These are phyloP conservation scores for Colletotrichum trifolii DNA, from an alignment of 2,329 filamentous ascomycete genomes.

Conservation along the genomic window DNA sequence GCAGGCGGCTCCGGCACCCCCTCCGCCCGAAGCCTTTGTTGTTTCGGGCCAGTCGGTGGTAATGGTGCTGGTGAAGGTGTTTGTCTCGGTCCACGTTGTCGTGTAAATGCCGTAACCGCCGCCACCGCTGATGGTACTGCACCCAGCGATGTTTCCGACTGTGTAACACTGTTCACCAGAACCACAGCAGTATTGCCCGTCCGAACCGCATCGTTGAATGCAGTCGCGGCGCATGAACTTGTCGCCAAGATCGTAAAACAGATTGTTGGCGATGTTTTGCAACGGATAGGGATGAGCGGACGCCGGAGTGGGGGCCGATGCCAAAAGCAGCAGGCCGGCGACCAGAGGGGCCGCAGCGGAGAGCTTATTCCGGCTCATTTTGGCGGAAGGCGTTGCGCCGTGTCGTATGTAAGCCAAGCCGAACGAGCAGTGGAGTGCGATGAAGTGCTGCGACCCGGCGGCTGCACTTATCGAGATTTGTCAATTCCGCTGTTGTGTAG, in stretches of 20 bases:
- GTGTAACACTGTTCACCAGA: constrained; percentile 63
- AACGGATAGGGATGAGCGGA: constrained; percentile 60
- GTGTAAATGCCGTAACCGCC: constrained; percentile 54
- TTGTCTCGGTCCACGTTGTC: constrained; percentile 71
- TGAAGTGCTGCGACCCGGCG: constrained; percentile 5
- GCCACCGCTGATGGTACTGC: constrained; percentile 50
- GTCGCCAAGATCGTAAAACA: constrained; percentile 59
- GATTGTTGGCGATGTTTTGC: constrained; percentile 50
- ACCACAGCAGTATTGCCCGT: constrained; percentile 67
- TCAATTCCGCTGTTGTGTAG: constrained; percentile 1
- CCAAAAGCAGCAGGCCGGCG: constrained; percentile 51
- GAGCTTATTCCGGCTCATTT: constrained; percentile 27
- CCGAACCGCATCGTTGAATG: constrained; percentile 63
- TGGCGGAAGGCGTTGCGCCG: constrained; percentile 38
- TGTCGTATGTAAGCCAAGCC: constrained; percentile 32
- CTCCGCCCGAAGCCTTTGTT: constrained; percentile 48
- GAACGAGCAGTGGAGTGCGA: constrained; percentile 15
- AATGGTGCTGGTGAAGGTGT: constrained; percentile 69
- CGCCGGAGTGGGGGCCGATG: constrained; percentile 45
- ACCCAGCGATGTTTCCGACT: constrained; percentile 60
- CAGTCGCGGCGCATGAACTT: constrained; percentile 63
- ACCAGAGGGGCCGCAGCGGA: constrained; percentile 32
- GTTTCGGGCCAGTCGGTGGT: constrained; percentile 60
- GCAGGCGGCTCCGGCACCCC: constrained; percentile 55
- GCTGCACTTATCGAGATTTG: constrained; percentile 4